Percentiles rank a stretch among this genome's conserved stretches.
Evolutionary conservation across 345 rosid species (phyloP).

Genomic region (Noccaea caerulescens): DNA sequence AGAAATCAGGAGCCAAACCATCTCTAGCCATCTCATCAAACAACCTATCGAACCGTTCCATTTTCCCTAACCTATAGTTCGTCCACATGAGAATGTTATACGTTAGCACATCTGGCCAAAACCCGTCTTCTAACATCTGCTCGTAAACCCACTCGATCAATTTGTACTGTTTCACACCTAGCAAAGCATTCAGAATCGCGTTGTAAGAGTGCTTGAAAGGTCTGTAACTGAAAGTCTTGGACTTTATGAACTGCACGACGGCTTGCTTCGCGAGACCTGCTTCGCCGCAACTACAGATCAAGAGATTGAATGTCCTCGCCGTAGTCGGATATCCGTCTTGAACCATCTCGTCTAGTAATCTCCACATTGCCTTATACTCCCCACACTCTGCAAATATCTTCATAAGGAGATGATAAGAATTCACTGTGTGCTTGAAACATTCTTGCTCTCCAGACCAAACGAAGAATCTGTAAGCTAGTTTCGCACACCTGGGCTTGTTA

Average conservation of each 20-base stretch:
- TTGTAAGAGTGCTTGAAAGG: conserved; percentile 80
- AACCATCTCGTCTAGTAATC: conserved; percentile 83
- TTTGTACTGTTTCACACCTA: conserved; percentile 60
- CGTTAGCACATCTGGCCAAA: conserved; percentile 65
- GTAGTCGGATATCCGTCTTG: conserved; percentile 72
- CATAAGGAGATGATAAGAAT: conserved; percentile 76
- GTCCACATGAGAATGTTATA: conserved; percentile 75
- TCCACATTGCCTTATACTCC: conserved; percentile 92
- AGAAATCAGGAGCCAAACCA: conserved; percentile 71
- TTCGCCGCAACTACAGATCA: conserved; percentile 82
- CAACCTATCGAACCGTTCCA: conserved; percentile 63
- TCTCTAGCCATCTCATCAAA: conserved; percentile 76
- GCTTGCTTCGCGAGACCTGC: conserved; percentile 71
- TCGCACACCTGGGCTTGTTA: conserved; percentile 64
- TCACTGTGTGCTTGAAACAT: conserved; percentile 64
- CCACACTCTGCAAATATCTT: conserved; percentile 77
- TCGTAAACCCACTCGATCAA: conserved; percentile 90
- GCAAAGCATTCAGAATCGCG: conserved; percentile 68
- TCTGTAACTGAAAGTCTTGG: conserved; percentile 71
- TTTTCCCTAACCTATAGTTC: conserved; percentile 73
- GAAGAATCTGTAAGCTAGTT: conserved; percentile 74
- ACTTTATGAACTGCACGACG: conserved; percentile 80
- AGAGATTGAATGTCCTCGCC: conserved; percentile 77
- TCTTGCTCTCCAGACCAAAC: conserved; percentile 69
- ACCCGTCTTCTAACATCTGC: conserved; percentile 70